Evolutionary conservation across 768 basidiomycete genomes (phyloP), one percentile per base, ranked within the genome.

Genomic region (Galerina marginata): DNA sequence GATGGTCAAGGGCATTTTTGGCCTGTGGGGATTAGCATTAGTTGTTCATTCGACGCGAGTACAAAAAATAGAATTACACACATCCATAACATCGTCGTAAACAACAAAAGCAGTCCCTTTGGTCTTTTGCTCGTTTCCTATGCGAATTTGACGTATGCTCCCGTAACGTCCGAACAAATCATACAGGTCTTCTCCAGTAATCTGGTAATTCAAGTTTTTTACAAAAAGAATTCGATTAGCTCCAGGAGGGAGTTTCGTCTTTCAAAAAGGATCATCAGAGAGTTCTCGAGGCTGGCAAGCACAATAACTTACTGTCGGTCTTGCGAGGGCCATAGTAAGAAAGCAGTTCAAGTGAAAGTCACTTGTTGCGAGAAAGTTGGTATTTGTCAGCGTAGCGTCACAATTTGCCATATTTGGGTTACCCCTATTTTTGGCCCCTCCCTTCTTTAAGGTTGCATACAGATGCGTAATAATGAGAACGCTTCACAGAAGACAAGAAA

Each of bases 121-220:
- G 20, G 94, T 91, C 79, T 97, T 98, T 59, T 87, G 81, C 70
- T 95, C 92, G 64, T 88, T 96, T 49, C 96, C 96, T 64, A 97
- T 88, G 63, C 96, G 87, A 63, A 99, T 89, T 76, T 99, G 96
- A 51, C 96, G 89, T 67, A 99, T 92, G 68, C 92, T 92, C 48
- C 96, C 96, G 78, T 99, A 99, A 64, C 95, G 92, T 56, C 95
- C 96, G 68, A 99, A 99, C 63, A 99, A 81, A 78, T 99, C 96
- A 74, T 98, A 98, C 67, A 98, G 75, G 75, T 98, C 95, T 62
- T 95, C 92, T 54, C 95, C 95, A 36, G 89, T 94, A 65, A 95
- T 95, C 74, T 89, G 88, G 77, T 95, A 96, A 75, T 92, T 94
- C 55, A 96, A 77, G 71, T 96, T 96, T 76, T 96, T 96, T 26